Evolutionary conservation across 371 early-diverging fungal species (phyloP).

Genomic region (Circinella minor): DNA sequence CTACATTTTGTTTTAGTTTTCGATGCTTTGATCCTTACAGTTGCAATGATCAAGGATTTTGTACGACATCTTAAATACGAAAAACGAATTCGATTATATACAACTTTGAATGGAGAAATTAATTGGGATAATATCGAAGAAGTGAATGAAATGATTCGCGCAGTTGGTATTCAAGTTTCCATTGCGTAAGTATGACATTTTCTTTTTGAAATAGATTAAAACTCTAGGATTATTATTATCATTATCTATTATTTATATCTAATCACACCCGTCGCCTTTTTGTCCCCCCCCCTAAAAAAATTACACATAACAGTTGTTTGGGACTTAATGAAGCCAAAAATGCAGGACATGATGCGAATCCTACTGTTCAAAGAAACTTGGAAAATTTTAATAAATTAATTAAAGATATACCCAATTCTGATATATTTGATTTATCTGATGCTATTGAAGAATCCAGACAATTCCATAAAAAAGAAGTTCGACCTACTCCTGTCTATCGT

Average conservation of each 20-base stretch:
- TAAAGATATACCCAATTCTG: slow-evolving; percentile 19
- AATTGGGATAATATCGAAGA: slow-evolving; percentile 52
- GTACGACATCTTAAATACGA: slow-evolving; percentile 68
- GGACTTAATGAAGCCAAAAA: slow-evolving; percentile 14
- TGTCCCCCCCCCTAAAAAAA: no score
- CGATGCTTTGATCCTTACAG: slow-evolving; percentile 70
- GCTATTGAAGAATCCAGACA: slow-evolving; percentile 50
- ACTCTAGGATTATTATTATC: no score
- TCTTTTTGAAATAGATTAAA: no score
- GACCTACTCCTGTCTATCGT: slow-evolving; percentile 61
- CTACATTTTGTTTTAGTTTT: slow-evolving; percentile 28
- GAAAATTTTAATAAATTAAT: slow-evolving; percentile 24
- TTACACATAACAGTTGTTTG: neutral
- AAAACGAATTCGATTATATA: slow-evolving; percentile 69
- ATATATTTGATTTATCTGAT: slow-evolving; percentile 47
- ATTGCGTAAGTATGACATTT: slow-evolving; percentile 52
- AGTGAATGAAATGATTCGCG: slow-evolving; percentile 42
- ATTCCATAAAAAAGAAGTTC: slow-evolving; percentile 59
- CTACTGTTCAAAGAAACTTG: slow-evolving; percentile 16
- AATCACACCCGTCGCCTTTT: no score
- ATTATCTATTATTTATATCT: no score
- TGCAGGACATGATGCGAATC: slow-evolving; percentile 7
- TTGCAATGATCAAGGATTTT: slow-evolving; percentile 56
- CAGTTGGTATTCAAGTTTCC: slow-evolving; percentile 50
- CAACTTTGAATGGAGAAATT: slow-evolving; percentile 59